Base-by-base conservation (phyloP, 257 asterid genomes). In the Nicotiana undulata region DNA sequence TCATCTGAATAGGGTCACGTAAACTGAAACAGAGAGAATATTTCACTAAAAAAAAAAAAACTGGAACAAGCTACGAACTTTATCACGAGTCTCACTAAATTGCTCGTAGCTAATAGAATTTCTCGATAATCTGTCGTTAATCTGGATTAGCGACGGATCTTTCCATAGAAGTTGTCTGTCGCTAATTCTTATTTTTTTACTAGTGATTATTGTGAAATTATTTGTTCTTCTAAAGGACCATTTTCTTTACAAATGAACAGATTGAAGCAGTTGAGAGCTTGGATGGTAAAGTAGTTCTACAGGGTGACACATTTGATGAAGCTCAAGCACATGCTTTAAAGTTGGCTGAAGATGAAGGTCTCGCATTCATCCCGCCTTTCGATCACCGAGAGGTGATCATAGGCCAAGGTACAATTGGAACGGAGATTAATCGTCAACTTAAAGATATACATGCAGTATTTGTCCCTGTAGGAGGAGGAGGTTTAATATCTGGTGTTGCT, bases 401-500 rank as follows among this genome's bases (percentile, higher is more conserved):
- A 46, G 98, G 99, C 59, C 99, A 95, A 84, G 99, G 98, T 76
- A 95, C 99, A 6, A 89, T 92, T 60, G 98, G 98, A 58, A 89
- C 88, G 94, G 99, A 95, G 88, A 91, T 93, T 63, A 84, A 91
- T 81, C 81, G 92, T 44, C 97, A 93, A 60, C 85, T 87, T 88
- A 89, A 89, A 63, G 88, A 82, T 31, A 37, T 90, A 28, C 90
- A 95, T 61, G 97, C 99, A 0, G 88, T 95, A 80, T 93, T 95
- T 83, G 94, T 95, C 67, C 99, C 99, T 17, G 89, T 95, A 20
- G 99, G 99, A 24, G 99, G 99, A 29, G 99, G 99, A 53, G 99
- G 98, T n/a, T 90, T 95, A 53, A 87, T 93, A 78, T 93, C 99
- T 37, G 99, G 99, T 28, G 89, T 95, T 81, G 99, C 99, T 82